Percentiles rank a stretch among this genome's conserved stretches.
Conservation (phyloP, 1,284 basidiomycete genomes). For the Caloboletus inedulis region DNA sequence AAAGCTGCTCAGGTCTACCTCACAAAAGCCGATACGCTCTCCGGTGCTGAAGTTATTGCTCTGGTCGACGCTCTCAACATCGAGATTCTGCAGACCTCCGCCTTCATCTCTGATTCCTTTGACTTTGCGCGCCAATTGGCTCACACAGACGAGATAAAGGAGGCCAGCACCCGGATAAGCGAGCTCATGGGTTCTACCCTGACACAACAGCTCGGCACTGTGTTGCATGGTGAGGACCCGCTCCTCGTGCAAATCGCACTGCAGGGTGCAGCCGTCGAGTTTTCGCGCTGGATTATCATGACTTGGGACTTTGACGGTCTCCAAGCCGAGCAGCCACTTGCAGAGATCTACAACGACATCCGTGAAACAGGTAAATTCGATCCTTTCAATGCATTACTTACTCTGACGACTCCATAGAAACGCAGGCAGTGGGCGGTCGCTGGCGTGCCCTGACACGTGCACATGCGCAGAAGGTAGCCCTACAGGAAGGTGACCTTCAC, state of each 20-base stretch:
- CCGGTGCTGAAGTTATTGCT: constrained; percentile 46
- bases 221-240: constrained; percentile 41
- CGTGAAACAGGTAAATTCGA: constrained; percentile 40
- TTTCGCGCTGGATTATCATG: constrained; percentile 43
- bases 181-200: constrained; percentile 40
- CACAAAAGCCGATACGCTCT: constrained; percentile 43
- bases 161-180: constrained; percentile 31
- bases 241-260: constrained; percentile 51
- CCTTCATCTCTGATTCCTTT: constrained; percentile 46
- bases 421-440: constrained; percentile 48
- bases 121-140: constrained; percentile 31
- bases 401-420: constrained; percentile 34
- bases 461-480: constrained; percentile 40
- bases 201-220: constrained; percentile 33
- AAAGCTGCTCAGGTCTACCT: constrained; percentile 46
- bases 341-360: constrained; percentile 45
- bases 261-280: constrained; percentile 45
- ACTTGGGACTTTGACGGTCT: constrained; percentile 51
- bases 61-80: constrained; percentile 46
- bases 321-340: constrained; percentile 41
- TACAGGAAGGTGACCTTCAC: constrained; percentile 36
- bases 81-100: constrained; percentile 49
- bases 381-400: not conserved
- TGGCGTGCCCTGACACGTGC: constrained; percentile 52
- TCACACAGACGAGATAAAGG: constrained; percentile 30